phyloP scores from a whole-genome alignment of 768 basidiomycete genomes.

The Sarcomyxa edulis region DNA sequence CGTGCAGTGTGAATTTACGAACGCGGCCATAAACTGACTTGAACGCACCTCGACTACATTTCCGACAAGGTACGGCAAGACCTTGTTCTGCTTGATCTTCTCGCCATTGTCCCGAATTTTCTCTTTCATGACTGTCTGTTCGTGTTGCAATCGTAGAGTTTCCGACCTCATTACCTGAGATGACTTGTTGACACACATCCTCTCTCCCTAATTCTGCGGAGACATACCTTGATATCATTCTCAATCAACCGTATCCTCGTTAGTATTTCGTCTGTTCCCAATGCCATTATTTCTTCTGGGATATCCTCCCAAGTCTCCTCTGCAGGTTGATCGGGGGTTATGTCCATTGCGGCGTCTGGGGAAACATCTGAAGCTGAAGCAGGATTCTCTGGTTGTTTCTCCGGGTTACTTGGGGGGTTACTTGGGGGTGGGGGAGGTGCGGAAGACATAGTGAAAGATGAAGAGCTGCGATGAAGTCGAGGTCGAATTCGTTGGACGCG shows the following conservation, averaged over 20 bases:
- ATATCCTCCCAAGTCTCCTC: constrained; percentile 91
- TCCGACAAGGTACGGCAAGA: constrained; percentile 94
- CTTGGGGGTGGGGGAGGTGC: constrained; percentile 49
- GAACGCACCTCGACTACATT: constrained; percentile 92
- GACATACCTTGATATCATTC: constrained; percentile 86
- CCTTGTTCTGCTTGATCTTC: constrained; percentile 99
- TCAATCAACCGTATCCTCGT: constrained; percentile 92
- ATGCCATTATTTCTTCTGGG: constrained; percentile 76
- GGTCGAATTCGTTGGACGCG: too few relatives aligned
- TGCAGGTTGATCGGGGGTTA: constrained; percentile 58
- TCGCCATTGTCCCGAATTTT: constrained; percentile 97
- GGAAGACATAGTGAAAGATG: constrained; percentile 45
- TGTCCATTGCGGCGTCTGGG: constrained; percentile 58
- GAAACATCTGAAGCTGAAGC: constrained; percentile 22
- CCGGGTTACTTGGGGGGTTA: constrained; percentile 43
- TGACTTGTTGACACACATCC: too few relatives aligned
- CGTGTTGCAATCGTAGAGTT: constrained; percentile 85
- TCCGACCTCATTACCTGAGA: constrained; percentile 96
- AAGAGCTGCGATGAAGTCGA: too few relatives aligned
- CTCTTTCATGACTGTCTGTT: constrained; percentile 95
- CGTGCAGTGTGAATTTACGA: constrained; percentile 2
- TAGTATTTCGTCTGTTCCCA: constrained; percentile 81
- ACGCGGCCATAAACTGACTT: background rate
- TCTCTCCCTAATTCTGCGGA: too few relatives aligned
- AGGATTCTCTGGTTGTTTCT: constrained; percentile 45